phyloP scores from a whole-genome alignment of 2,329 filamentous ascomycete species.

The Ophiostoma sp. region DNA sequence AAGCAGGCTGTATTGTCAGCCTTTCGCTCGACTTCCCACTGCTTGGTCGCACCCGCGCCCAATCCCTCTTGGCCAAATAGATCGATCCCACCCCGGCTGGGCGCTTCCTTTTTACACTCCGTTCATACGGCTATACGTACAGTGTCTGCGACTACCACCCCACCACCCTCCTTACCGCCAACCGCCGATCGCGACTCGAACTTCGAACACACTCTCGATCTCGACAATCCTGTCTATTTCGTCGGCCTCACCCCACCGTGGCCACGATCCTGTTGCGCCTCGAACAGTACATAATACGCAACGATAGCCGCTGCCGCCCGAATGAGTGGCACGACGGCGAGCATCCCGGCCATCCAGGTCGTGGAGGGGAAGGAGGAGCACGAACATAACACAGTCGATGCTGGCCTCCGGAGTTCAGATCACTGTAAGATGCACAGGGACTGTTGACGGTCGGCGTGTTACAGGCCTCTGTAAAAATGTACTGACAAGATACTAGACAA shows the following conservation, averaged over 20 bases:
- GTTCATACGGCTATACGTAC: background rate
- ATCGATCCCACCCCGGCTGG: background rate
- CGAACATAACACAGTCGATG: constrained; percentile 47
- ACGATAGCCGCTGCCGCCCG: background rate
- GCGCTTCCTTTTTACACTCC: constrained; percentile 6
- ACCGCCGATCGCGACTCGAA: background rate
- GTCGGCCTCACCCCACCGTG: background rate
- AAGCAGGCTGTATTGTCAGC: background rate
- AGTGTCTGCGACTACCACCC: background rate
- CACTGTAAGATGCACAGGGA: constrained; percentile 54
- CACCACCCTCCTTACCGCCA: background rate
- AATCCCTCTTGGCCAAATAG: background rate
- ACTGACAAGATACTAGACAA: constrained; percentile 54
- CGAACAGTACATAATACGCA: too few species aligned
- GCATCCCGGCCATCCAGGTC: constrained; percentile 38
- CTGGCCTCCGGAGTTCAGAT: constrained; percentile 73
- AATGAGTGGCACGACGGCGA: constrained; percentile 33
- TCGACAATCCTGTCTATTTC: background rate
- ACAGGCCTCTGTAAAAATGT: background rate
- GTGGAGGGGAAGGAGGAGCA: constrained; percentile 33
- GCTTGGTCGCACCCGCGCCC: background rate
- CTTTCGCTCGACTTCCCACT: background rate
- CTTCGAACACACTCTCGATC: background rate
- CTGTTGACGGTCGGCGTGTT: background rate
- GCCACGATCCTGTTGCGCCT: background rate